Evolutionary conservation across 2,329 filamentous ascomycete species (phyloP).

Genomic region (Xylaria digitata): DNA sequence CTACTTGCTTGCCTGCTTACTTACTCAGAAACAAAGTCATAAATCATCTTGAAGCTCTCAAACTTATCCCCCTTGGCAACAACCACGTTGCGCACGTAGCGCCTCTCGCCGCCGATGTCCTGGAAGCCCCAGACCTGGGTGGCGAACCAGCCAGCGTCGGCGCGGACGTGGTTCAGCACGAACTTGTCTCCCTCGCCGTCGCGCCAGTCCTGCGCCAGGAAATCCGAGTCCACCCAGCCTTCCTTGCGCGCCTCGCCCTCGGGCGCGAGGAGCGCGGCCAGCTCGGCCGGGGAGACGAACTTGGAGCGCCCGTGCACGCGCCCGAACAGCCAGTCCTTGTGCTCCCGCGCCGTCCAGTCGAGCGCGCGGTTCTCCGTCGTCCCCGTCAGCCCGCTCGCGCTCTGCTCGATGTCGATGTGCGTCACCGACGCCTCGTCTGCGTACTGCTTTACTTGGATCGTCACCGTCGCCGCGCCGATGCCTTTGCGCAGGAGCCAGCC

Average conservation of each 20-base stretch:
- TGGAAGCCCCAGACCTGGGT: constrained; percentile 72
- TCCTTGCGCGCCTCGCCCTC: constrained; percentile 68
- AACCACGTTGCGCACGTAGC: constrained; percentile 65
- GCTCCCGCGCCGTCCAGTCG: constrained; percentile 67
- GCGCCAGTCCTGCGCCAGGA: constrained; percentile 71
- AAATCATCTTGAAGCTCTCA: constrained; percentile 65
- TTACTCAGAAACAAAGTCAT: constrained; percentile 59
- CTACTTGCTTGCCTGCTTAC: background rate
- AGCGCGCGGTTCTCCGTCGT: constrained; percentile 67
- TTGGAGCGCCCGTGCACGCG: constrained; percentile 70
- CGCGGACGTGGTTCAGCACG: constrained; percentile 71
- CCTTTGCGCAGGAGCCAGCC: constrained; percentile 79
- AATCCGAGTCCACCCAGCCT: constrained; percentile 62
- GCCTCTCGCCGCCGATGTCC: constrained; percentile 62
- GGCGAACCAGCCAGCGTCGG: constrained; percentile 64
- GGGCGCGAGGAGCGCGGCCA: constrained; percentile 66
- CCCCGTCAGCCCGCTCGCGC: constrained; percentile 76
- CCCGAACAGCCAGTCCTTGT: constrained; percentile 85
- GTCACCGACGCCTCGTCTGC: constrained; percentile 56
- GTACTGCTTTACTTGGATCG: constrained; percentile 70
- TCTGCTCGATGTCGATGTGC: constrained; percentile 79
- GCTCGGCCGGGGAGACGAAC: constrained; percentile 63
- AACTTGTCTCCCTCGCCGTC: constrained; percentile 64
- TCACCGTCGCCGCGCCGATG: constrained; percentile 75
- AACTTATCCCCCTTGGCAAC: constrained; percentile 59